These are phyloP conservation scores for Neonectria sp. DNA, from an alignment of 2,329 filamentous ascomycete genomes.

Conservation along the genomic window DNA sequence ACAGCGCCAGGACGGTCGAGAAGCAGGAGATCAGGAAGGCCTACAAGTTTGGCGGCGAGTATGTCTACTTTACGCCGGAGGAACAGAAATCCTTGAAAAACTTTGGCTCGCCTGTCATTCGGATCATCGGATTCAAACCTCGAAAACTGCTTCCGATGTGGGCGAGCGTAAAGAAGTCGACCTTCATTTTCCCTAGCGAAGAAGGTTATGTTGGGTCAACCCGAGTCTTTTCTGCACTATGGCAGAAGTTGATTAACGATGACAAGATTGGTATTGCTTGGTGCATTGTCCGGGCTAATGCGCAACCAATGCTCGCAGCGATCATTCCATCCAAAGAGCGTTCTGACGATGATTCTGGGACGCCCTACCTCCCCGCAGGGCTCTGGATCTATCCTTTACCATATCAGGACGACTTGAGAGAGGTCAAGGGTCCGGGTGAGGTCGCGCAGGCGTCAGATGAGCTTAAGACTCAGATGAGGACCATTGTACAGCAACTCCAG, in stretches of 20 bases:
- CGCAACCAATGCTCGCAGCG: constrained; percentile 84
- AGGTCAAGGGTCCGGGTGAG: constrained; percentile 74
- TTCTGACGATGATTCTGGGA: constrained; percentile 74
- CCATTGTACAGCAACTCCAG: constrained; percentile 87
- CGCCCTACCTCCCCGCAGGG: constrained; percentile 83
- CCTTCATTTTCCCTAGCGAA: constrained; percentile 95
- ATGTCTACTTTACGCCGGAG: constrained; percentile 87
- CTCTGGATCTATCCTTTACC: constrained; percentile 92
- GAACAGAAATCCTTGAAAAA: constrained; percentile 84
- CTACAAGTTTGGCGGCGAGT: constrained; percentile 95
- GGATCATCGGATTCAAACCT: constrained; percentile 95
- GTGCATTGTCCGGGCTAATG: constrained; percentile 88
- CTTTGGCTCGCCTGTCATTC: constrained; percentile 87
- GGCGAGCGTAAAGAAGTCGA: constrained; percentile 88
- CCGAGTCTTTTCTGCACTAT: constrained; percentile 90
- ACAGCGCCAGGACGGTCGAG: constrained; percentile 82
- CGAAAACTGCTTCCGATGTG: constrained; percentile 81
- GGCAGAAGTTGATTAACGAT: constrained; percentile 85
- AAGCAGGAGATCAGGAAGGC: constrained; percentile 89
- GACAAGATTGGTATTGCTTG: constrained; percentile 90
- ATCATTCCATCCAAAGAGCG: constrained; percentile 82
- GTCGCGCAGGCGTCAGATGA: constrained; percentile 73
- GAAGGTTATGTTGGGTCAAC: constrained; percentile 92
- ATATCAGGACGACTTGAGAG: constrained; percentile 89
- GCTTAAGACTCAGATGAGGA: constrained; percentile 86